Evolutionary conservation across 2,329 filamentous ascomycete genomes (phyloP).

Genomic region (Aureobasidium sp.): DNA sequence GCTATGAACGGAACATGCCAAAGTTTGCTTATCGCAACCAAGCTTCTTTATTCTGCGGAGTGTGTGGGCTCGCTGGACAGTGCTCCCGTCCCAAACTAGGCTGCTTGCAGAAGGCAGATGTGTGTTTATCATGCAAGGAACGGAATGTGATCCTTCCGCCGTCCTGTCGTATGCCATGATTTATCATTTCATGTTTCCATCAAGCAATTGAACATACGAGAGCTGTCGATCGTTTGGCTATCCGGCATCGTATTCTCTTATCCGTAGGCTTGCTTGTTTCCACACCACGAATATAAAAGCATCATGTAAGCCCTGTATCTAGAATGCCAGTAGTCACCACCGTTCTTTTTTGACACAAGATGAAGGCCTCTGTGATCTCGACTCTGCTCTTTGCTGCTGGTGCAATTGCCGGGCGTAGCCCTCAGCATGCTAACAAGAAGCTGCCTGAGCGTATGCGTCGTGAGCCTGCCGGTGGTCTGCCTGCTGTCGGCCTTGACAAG

Average conservation of each 20-base stretch:
- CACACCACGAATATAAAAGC: background rate
- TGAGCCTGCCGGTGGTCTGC: constrained; percentile 3
- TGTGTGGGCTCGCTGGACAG: background rate
- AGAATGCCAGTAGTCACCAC: too few species aligned
- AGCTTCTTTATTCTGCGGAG: constrained; percentile 10
- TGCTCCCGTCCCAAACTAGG: too few species aligned
- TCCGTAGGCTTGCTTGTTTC: background rate
- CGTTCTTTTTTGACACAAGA: background rate
- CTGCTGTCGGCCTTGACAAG: constrained; percentile 2
- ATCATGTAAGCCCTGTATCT: background rate
- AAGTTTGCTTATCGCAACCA: constrained; percentile 3
- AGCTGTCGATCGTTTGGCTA: background rate
- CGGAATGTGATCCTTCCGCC: background rate
- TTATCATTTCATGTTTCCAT: background rate
- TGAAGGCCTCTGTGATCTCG: constrained; percentile 7
- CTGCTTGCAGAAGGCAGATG: background rate
- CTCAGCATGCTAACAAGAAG: constrained; percentile 24
- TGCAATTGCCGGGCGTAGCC: constrained; percentile 18
- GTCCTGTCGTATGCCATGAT: background rate
- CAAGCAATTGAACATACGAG: background rate
- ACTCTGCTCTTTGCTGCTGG: constrained; percentile 10
- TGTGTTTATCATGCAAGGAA: constrained; percentile 4
- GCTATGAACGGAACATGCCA: too few species aligned
- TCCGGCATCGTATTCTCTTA: constrained; percentile 8
- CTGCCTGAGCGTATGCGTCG: constrained; percentile 17